Evolutionary conservation across 371 early-diverging fungal species (phyloP).

Genomic region (Entomophthora muscae): DNA sequence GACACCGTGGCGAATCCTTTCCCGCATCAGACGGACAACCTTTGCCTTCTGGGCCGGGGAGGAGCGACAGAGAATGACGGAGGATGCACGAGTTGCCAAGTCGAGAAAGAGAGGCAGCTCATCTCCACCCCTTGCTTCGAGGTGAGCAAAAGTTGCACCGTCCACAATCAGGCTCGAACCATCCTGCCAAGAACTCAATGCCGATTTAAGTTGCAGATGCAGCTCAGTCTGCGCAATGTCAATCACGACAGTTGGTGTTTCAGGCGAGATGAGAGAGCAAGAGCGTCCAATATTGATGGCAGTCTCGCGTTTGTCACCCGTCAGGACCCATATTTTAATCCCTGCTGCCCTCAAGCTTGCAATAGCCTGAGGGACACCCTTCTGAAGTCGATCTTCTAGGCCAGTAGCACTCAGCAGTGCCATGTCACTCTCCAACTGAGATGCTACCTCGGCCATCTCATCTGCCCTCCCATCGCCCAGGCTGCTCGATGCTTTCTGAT

Average conservation of each 20-base stretch:
- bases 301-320: conserved; percentile 91
- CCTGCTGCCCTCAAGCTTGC: conserved; percentile 48
- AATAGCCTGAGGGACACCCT: conserved; percentile 65
- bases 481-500: conserved; percentile 44
- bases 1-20: conserved; percentile 41
- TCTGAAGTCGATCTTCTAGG: conserved; percentile 69
- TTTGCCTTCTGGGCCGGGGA: conserved; percentile 87
- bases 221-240: conserved; percentile 17
- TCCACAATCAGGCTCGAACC: conserved; percentile 4
- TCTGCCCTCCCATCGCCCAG: conserved; percentile 22
- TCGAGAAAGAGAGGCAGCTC: conserved; percentile 24
- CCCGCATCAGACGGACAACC: conserved; percentile 54
- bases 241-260: conserved; percentile 43
- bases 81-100: conserved; percentile 22
- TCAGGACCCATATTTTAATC: conserved; percentile 79
- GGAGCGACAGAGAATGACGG: conserved; percentile 82
- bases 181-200: background rate
- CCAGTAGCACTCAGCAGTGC: conserved; percentile 42
- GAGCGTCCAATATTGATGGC: conserved; percentile 75
- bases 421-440: conserved; percentile 32
- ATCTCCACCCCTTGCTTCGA: conserved; percentile 5
- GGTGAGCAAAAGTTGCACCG: conserved; percentile 19
- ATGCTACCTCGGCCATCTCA: background rate
- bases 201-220: background rate
- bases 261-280: conserved; percentile 32